These are phyloP conservation scores for Apostasia shenzhenica DNA, from an alignment of 106 monocot genomes.

Conservation along the genomic window DNA sequence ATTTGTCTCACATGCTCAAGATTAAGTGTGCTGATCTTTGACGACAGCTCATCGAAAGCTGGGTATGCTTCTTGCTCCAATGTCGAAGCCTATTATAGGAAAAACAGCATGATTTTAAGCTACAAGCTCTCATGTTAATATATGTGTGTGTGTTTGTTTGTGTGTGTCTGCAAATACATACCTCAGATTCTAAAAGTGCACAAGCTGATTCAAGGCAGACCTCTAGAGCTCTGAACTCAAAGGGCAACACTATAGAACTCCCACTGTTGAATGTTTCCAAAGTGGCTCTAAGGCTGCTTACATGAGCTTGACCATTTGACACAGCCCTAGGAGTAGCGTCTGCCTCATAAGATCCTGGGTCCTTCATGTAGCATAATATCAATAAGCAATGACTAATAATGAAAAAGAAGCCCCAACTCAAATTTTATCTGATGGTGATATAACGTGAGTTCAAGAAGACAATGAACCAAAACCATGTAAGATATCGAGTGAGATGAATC, in stretches of 20 bases:
- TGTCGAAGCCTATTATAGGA: slow-evolving; percentile 23
- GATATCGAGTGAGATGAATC: no score
- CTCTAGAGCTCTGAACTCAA: slow-evolving; percentile 32
- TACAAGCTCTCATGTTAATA: no score
- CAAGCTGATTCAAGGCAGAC: slow-evolving; percentile 38
- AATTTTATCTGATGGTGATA: no score
- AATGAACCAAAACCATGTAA: no score
- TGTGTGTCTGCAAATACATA: not conserved
- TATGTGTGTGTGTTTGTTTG: no score
- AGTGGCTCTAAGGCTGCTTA: slow-evolving; percentile 8
- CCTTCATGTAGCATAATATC: slow-evolving; percentile 5
- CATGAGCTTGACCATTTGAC: slow-evolving; percentile 2
- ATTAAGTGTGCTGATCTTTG: slow-evolving; percentile 50
- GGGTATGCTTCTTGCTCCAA: slow-evolving; percentile 54
- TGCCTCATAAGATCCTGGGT: slow-evolving; percentile 9
- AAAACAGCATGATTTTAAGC: not conserved
- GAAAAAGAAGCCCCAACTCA: no score
- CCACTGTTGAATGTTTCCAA: slow-evolving; percentile 7
- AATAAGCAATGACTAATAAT: not conserved
- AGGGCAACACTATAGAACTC: slow-evolving; percentile 19
- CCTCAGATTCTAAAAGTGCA: slow-evolving; percentile 33
- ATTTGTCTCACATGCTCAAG: slow-evolving; percentile 47
- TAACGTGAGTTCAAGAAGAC: no score
- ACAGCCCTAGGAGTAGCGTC: slow-evolving; percentile 15
- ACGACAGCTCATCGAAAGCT: slow-evolving; percentile 49